Evolutionary conservation across 495 filamentous ascomycete species (phyloP).

Genomic region (Penicillium egyptiacum): DNA sequence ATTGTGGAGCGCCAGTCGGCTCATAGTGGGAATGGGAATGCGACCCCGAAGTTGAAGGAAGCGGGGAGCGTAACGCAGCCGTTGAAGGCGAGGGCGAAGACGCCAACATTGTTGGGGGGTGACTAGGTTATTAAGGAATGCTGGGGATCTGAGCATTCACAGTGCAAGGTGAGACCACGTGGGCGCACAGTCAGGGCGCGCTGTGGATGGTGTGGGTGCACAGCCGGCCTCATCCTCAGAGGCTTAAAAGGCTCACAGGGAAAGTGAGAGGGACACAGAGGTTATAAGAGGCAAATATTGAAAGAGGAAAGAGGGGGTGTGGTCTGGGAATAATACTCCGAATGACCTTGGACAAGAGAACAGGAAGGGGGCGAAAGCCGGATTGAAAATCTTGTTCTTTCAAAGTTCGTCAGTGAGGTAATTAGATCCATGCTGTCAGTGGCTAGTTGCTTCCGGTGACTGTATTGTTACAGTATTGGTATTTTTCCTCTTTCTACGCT

Average conservation of each 20-base stretch:
- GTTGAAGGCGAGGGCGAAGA: constrained; percentile 50
- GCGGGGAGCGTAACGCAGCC: constrained; percentile 37
- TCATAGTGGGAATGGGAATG: constrained; percentile 36
- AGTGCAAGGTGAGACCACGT: constrained; percentile 43
- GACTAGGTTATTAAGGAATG: constrained; percentile 21
- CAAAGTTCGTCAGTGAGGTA: constrained; percentile 3
- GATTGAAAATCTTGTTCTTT: constrained; percentile 16
- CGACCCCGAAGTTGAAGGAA: constrained; percentile 26
- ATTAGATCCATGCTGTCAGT: constrained; percentile 7
- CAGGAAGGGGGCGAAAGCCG: not conserved
- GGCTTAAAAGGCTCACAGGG: constrained; percentile 4
- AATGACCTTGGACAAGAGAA: not conserved
- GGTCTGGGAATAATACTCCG: constrained; percentile 5
- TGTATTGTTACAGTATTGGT: constrained; percentile 4
- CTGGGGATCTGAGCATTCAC: constrained; percentile 22
- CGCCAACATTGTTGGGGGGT: constrained; percentile 42
- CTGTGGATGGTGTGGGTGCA: constrained; percentile 33
- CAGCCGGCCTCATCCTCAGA: constrained; percentile 34
- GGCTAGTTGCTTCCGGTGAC: constrained; percentile 1
- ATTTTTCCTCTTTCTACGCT: not conserved
- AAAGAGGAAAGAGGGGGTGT: constrained; percentile 5
- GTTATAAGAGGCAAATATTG: not conserved
- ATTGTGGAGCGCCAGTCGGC: constrained; percentile 33
- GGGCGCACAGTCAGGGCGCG: constrained; percentile 45
- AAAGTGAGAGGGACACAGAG: not conserved